These are phyloP conservation scores for Durusdinium trenchii DNA, from an alignment of 73 alveolate genomes.

Conservation along the genomic window DNA sequence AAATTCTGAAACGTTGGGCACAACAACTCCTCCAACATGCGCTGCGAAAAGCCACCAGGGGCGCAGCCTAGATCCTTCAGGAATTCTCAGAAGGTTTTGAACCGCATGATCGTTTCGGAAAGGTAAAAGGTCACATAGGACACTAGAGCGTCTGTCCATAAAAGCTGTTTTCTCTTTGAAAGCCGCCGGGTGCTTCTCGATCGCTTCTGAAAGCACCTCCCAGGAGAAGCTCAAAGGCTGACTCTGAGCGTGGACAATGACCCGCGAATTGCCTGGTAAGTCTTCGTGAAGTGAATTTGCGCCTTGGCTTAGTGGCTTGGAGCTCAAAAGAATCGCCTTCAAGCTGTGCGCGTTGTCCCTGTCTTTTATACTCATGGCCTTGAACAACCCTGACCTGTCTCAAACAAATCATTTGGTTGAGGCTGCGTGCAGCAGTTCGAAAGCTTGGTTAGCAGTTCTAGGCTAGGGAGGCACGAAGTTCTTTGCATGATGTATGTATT, in stretches of 20 bases:
- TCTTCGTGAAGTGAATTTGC: conserved; percentile 77
- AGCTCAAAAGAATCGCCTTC: too few species aligned
- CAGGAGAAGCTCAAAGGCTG: neutral
- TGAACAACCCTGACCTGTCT: too few species aligned
- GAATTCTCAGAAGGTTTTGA: neutral
- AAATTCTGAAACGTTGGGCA: neutral
- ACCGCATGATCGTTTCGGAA: neutral
- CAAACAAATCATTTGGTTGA: too few species aligned
- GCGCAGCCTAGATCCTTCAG: conserved; percentile 92
- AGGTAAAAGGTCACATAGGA: neutral
- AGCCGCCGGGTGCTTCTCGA: conserved; percentile 86
- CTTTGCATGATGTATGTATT: too few species aligned
- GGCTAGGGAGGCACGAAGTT: too few species aligned
- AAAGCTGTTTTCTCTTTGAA: conserved; percentile 59
- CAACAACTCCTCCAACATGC: conserved; percentile 71
- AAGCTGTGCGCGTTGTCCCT: too few species aligned
- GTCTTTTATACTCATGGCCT: too few species aligned
- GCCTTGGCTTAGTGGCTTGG: too few species aligned
- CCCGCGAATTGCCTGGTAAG: conserved; percentile 46
- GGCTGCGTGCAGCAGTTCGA: too few species aligned
- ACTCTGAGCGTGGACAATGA: neutral
- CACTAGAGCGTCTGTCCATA: conserved; percentile 19
- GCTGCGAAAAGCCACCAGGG: conserved; percentile 89
- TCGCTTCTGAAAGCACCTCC: conserved; percentile 65
- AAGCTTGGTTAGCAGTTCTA: too few species aligned